Evolutionary conservation across 768 basidiomycete genomes (phyloP), one percentile per base, ranked within the genome.

Genomic region (Trametes gibbosa): DNA sequence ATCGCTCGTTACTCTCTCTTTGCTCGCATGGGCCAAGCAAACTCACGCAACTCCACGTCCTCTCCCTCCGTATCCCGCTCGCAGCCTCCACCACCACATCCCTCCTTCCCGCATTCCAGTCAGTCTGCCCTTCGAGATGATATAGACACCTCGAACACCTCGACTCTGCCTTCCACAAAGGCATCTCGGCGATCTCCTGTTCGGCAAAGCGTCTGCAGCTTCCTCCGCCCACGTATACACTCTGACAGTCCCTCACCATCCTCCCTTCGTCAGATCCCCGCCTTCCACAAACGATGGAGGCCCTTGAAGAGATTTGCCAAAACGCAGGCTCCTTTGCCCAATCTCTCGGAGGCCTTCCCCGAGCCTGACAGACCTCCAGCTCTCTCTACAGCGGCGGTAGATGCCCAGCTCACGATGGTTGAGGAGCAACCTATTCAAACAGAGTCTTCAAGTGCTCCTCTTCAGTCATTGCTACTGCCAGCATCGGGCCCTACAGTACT

Each of bases 281-380:
- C 65, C 14, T 41, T 58, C 17, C 64, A 69, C 41, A 73, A 69
- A 46, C 63, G 68, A 48, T 73, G 72, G 72, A 64, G 67, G 7
- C 66, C 68, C 21, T 72, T 70, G 2, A 59, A 62, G 39, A 65
- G 76, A 50, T 73, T 75, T 65, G 75, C 75, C 6, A 74, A 68
- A 58, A 61, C 70, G 16, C 70, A 57, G 34, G 37, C 58, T 16
- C 47, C 41, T 5, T 41, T 64, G 19, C 62, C 60, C 16, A 58
- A 65, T 13, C 58, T 66, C 25, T 48, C 62, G 1, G 65, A 68
- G 27, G 23, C 56, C 34, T 56, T 46, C 48, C 63, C 48, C 10
- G 53, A 48, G 23, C 13, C 23, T 27, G 53, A 49, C 49, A 40
- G 10, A 9, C n/a, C 3, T 12, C 70, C 69, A 50, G 61, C 67